These are phyloP conservation scores for Delonix regia DNA, from an alignment of 306 rosid species.

Conservation along the genomic window DNA sequence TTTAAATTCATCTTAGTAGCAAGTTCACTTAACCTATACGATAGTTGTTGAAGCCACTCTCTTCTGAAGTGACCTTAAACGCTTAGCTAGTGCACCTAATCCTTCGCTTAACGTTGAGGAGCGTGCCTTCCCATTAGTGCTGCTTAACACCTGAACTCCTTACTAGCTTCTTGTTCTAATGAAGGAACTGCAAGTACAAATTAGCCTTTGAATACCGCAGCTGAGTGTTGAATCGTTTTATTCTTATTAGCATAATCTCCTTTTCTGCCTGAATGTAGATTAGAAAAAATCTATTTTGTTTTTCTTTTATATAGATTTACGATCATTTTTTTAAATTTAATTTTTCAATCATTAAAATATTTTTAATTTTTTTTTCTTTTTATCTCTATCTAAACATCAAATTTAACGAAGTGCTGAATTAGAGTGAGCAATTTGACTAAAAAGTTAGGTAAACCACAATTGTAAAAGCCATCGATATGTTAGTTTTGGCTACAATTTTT, in stretches of 20 bases:
- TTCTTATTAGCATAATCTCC: background rate
- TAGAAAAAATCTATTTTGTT: background rate
- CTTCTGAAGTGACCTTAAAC: conserved; percentile 24
- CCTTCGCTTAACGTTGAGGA: background rate
- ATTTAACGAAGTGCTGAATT: too few relatives aligned
- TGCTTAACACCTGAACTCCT: background rate
- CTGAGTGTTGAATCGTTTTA: background rate
- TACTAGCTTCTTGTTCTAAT: background rate
- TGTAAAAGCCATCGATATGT: too few relatives aligned
- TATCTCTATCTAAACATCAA: too few relatives aligned
- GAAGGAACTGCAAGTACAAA: background rate
- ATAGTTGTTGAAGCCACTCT: conserved; percentile 34
- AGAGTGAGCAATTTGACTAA: too few relatives aligned
- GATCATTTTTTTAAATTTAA: too few relatives aligned
- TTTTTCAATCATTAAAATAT: too few relatives aligned
- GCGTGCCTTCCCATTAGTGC: background rate
- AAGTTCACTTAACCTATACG: conserved; percentile 22
- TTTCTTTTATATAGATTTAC: too few relatives aligned
- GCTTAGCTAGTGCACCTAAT: conserved; percentile 30
- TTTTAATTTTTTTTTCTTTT: too few relatives aligned
- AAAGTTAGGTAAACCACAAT: too few relatives aligned
- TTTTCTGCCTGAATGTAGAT: background rate
- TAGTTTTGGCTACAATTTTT: too few relatives aligned
- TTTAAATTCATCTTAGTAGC: conserved; percentile 1
- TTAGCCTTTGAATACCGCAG: background rate